A percentile compares a stretch with the other conserved stretches of the same genome.
Evolutionary conservation across 768 basidiomycete species (phyloP).

Genomic region (Vararia minispora): DNA sequence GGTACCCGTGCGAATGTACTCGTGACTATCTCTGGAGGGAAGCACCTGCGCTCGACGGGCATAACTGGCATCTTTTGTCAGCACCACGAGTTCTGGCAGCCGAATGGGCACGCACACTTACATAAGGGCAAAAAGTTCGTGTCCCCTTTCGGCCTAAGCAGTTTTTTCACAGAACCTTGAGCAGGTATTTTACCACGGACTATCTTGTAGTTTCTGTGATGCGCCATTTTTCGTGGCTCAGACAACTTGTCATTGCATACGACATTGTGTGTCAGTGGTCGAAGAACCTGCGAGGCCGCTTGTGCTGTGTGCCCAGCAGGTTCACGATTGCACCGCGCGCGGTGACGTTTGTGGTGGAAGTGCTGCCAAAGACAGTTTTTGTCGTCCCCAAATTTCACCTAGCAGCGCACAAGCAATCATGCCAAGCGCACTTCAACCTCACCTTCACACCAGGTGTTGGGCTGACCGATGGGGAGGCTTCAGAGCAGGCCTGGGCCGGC

Average conservation of each 20-base stretch:
- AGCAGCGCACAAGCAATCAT: conserved; percentile 15
- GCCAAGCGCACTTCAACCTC: conserved; percentile 20
- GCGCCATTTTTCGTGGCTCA: background rate
- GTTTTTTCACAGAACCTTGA: no score
- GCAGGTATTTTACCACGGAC: background rate
- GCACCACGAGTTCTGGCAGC: no score
- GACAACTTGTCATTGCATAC: conserved; percentile 6
- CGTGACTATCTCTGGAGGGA: no score
- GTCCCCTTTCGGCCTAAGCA: no score
- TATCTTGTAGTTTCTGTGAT: background rate
- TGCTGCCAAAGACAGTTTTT: no score
- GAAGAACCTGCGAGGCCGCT: conserved; percentile 11
- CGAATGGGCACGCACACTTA: no score
- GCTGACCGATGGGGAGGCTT: conserved; percentile 25
- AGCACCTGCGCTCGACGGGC: no score
- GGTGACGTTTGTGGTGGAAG: background rate
- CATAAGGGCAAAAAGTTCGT: no score
- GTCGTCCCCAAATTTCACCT: conserved; percentile 26
- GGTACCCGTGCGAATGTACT: no score
- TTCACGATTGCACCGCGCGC: background rate
- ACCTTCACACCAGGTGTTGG: conserved; percentile 20
- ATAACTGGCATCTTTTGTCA: no score
- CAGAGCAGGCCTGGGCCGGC: conserved; percentile 22
- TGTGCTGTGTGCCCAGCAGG: background rate
- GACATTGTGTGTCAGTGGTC: conserved; percentile 21